Evolutionary conservation across 179 eudicot species (phyloP), one percentile per base, ranked within the genome.

Genomic region (Sideroxylon spinosum): DNA sequence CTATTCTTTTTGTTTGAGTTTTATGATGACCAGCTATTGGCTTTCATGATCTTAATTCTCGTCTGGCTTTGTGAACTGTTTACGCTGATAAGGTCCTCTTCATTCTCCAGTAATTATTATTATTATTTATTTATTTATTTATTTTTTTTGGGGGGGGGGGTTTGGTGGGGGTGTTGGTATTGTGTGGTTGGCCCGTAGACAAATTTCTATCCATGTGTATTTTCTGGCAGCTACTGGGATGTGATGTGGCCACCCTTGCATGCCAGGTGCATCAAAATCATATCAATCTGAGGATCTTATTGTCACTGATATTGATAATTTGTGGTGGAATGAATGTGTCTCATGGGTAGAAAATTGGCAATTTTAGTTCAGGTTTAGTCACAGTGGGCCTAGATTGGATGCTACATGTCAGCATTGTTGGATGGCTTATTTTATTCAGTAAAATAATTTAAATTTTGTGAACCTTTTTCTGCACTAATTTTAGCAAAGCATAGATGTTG

Each of bases 61-160:
- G 99, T 95, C 73, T 95, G 99, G 99, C 78, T 95, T 71, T 95
- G 98, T 78, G 99, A 95, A 81, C 87, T 95, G 32, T 95, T 95
- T 87, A 95, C 99, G 37, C 88, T 95, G 81, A 90, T 95, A 89
- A 95, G 99, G 99, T 90, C 57, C 64, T 74, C 78, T 79, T 78
- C 77, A 77, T 73, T 82, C 78, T 82, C 73, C 66, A 37, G 44
- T 37, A 37, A 37, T 37, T 37, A n/a, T n/a, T 37, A 32, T 32
- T 32, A 32, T 32, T 32, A 32, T 32, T 29, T 29, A 3, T 29
- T 3, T 29, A 1, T 29, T 29, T 29, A 29, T 29, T 29, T 29
- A 1, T 29, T 29, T 29, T 29, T 29, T 29, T 29, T 29, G 37
- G 37, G 37, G 37, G 37, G 37, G 37, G 37, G 37, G 37, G 37